Percentiles rank a stretch among this genome's conserved stretches.
Conservation (phyloP, 1,284 basidiomycete species). For the Agaricales sp. region DNA sequence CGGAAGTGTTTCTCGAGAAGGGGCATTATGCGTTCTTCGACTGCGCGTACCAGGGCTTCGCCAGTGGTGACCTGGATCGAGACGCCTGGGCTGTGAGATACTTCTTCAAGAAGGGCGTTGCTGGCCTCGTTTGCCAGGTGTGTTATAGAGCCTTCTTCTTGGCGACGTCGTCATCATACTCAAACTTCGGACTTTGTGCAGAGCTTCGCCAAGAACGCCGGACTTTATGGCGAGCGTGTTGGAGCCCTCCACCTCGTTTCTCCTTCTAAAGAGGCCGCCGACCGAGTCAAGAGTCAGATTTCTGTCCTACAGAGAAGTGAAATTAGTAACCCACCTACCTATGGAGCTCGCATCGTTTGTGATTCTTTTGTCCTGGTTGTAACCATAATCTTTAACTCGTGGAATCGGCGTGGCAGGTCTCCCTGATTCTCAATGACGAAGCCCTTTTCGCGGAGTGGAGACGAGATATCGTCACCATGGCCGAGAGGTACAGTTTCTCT, state of each 20-base stretch:
- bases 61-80: conserved; percentile 72
- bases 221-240: conserved; percentile 85
- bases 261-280: conserved; percentile 50
- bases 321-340: conserved; percentile 88
- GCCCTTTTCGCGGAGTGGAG: conserved; percentile 82
- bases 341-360: conserved; percentile 81
- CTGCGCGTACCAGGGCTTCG: conserved; percentile 92
- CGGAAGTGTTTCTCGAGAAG: conserved; percentile 65
- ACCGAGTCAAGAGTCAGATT: conserved; percentile 74
- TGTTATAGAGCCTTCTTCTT: conserved; percentile 10
- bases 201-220: conserved; percentile 96
- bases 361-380: neutral
- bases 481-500: conserved; percentile 38
- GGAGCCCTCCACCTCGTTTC: conserved; percentile 78
- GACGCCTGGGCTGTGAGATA: conserved; percentile 70
- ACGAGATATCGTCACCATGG: conserved; percentile 86
- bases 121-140: conserved; percentile 83
- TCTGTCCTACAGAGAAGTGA: conserved; percentile 84
- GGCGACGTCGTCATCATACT: neutral
- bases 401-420: conserved; percentile 35
- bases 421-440: conserved; percentile 68
- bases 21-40: conserved; percentile 91
- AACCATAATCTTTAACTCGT: neutral
- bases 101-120: conserved; percentile 68
- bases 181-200: conserved; percentile 21